These are phyloP conservation scores for Balansia obtecta DNA, from an alignment of 2,329 filamentous ascomycete species.

Conservation along the genomic window DNA sequence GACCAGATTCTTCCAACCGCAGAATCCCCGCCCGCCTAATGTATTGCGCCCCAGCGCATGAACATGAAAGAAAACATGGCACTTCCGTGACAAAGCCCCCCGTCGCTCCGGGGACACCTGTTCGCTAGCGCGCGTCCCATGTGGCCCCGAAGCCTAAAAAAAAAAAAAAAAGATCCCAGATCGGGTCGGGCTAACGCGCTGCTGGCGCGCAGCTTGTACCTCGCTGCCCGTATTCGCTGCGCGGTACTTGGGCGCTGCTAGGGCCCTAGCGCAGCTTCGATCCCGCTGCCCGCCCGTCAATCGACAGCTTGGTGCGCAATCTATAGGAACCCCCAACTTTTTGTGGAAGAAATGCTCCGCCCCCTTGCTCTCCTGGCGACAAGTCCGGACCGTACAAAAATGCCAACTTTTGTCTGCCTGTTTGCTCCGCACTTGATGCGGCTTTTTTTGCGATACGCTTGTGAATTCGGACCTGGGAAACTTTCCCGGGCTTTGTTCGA, in stretches of 20 bases:
- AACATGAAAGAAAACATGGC: neutral
- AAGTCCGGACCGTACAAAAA: too few species aligned
- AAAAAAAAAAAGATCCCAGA: neutral
- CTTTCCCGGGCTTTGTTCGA: too few species aligned
- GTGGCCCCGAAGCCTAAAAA: too few species aligned
- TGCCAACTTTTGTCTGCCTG: too few species aligned
- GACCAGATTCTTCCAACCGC: too few species aligned
- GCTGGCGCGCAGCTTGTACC: neutral
- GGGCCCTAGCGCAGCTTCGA: neutral
- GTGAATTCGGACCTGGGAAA: too few species aligned
- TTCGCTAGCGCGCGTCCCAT: neutral
- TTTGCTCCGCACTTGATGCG: too few species aligned
- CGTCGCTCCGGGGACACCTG: neutral
- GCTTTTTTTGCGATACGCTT: too few species aligned
- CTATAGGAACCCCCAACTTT: neutral
- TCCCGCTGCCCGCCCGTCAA: neutral
- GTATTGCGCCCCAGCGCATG: too few species aligned
- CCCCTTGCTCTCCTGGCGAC: too few species aligned
- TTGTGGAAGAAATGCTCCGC: conserved; percentile 7
- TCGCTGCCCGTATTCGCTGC: too few species aligned
- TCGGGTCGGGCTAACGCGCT: neutral
- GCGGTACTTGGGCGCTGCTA: neutral
- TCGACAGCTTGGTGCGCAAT: conserved; percentile 6
- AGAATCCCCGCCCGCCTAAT: too few species aligned
- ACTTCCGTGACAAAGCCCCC: neutral